Evolutionary conservation across 73 alveolate species (phyloP), one percentile per base, ranked within the genome.

Genomic region (Strombidium stylifer): DNA sequence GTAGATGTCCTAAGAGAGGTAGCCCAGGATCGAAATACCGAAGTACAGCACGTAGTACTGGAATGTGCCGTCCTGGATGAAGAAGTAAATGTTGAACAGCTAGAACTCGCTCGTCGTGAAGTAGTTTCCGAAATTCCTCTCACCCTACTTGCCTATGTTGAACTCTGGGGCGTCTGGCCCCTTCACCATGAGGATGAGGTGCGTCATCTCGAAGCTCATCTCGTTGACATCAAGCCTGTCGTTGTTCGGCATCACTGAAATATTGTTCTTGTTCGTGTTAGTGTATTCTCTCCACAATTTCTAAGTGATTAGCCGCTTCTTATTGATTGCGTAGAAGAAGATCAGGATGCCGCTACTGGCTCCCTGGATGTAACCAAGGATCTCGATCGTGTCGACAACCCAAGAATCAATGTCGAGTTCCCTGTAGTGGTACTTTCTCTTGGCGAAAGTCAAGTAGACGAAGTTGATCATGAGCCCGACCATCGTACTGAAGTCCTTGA

Each of bases 131-230:
- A 64, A 72, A 8, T 35, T 31, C 24, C 25, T 32, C 41, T 18
- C 30, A 0, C 77, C 78, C 32, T 57, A n/a, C n/a, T n/a, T n/a
- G n/a, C n/a, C 84, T n/a, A 44, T 31, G 41, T 65, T 49, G 64
- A 70, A 81, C 48, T 60, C 73, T n/a, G 41, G 51, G n/a, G 76
- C 77, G 42, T 76, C 71, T 12, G 88, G 81, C 4, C 82, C 88
- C 30, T 72, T 72, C 0, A 71, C 60, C 27, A 52, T 26, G 6
- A 72, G 49, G 18, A 72, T 53, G 0, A 16, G 14, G 18, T 19
- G 24, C 4, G 80, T 66, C 53, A 48, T 66, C 28, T 55, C 48
- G 18, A 70, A 42, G 28, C 68, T 34, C 84, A 70, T 70, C 26
- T 70, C 84, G 0, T 20, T 32, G 1, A 70, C 74, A 40, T 41